Evolutionary conservation across 805 yeast genomes (phyloP).

Genomic region (Candida schatavii): DNA sequence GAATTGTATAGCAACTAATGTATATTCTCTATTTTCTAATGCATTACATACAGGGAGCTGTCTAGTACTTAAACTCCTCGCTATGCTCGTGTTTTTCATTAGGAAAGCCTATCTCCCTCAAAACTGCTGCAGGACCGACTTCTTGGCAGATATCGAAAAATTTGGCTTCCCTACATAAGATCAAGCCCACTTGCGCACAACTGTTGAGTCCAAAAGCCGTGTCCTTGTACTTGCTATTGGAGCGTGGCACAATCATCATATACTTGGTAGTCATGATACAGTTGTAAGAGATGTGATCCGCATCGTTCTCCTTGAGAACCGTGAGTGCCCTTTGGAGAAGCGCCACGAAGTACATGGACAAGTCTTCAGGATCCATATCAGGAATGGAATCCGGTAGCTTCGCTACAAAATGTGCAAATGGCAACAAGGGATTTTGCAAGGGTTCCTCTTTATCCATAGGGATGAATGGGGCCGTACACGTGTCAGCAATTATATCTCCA

Average conservation of each 20-base stretch:
- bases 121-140: conserved; percentile 50
- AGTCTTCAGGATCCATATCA: conserved; percentile 47
- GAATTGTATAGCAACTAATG: background rate
- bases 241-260: conserved; percentile 85
- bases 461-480: conserved; percentile 44
- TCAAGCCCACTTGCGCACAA: conserved; percentile 74
- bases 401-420: conserved; percentile 82
- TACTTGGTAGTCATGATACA: conserved; percentile 77
- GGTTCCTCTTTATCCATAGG: conserved; percentile 59
- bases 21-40: too few species aligned
- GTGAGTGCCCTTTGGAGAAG: conserved; percentile 71
- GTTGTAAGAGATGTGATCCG: conserved; percentile 65
- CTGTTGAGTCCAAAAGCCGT: conserved; percentile 64
- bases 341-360: conserved; percentile 69
- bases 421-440: conserved; percentile 54
- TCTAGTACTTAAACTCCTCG: conserved; percentile 62
- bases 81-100: conserved; percentile 53
- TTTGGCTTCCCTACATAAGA: conserved; percentile 69
- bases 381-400: conserved; percentile 49
- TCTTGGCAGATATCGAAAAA: conserved; percentile 44
- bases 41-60: too few species aligned
- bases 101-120: conserved; percentile 66
- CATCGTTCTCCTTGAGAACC: conserved; percentile 51
- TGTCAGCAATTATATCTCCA: conserved; percentile 47
- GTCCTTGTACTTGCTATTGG: conserved; percentile 49